Base-by-base conservation (phyloP, 331 rosid genomes). In the Prunus yedoensis region DNA sequence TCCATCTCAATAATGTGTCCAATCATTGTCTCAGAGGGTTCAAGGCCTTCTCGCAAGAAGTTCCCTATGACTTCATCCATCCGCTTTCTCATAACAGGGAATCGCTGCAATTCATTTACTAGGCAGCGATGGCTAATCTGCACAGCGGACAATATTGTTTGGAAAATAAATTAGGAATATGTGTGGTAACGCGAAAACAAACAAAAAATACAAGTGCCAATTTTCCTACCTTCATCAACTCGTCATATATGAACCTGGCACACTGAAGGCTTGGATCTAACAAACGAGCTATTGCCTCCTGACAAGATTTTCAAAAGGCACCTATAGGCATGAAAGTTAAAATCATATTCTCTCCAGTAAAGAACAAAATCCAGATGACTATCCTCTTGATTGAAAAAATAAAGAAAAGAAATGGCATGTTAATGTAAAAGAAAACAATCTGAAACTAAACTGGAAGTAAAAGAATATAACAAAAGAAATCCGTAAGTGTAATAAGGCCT, bases 261-360 rank as follows among this genome's bases (percentile, higher is more conserved):
- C 99, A 95, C 70, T 95, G 98, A 84, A 92, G 93, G 85, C 96
- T 87, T 74, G 99, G 99, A 85, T 95, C 98, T 83, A 90, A 82
- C 62, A 95, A 84, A 16, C 96, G 96, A 84, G 93, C 84, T 80
- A 95, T 89, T 95, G 98, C 85, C 96, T 87, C 74, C 92, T 81
- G 77, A 95, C 73, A 66, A 95, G 97, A 77, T 89, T 91, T 88
- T 95, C 98, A 83, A 95, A 95, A n/a, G 99, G 99, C 69, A 90
- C 97, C 99, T 95, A 75, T 38, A 75, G 73, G 64, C 51, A 74
- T 43, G 79, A 61, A 80, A 71, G 69, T 83, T 47, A 56, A 60
- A 23, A 54, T 14, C 65, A 61, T 12, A 74, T 8, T 51, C 57
- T 64, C 72, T 71, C 54, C 21, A 59, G 21, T 20, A 60, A 60